A percentile compares a stretch with the other conserved stretches of the same genome.
These are phyloP conservation scores for Hericium erinaceus DNA, from an alignment of 768 basidiomycete species.

Conservation along the genomic window DNA sequence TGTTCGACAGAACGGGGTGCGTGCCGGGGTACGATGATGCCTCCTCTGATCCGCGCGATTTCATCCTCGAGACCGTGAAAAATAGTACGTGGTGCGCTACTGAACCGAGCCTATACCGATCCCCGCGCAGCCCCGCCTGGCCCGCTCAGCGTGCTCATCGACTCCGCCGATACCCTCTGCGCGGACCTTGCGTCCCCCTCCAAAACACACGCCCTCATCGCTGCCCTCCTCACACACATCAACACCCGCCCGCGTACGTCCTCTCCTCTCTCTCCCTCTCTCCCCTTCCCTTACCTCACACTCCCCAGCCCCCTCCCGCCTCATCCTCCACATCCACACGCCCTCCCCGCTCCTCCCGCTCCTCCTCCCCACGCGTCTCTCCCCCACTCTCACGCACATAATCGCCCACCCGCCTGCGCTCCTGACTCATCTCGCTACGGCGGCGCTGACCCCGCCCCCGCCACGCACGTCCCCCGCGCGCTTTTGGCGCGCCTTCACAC, in stretches of 20 bases:
- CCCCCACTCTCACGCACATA: constrained; percentile 52
- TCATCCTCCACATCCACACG: constrained; percentile 48
- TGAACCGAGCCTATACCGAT: too few species aligned
- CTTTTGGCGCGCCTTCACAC: constrained; percentile 75
- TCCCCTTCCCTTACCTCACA: background rate
- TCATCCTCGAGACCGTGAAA: constrained; percentile 31
- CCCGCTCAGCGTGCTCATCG: constrained; percentile 57
- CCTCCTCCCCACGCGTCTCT: constrained; percentile 54
- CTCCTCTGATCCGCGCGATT: constrained; percentile 23
- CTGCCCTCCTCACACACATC: constrained; percentile 36
- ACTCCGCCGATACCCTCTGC: constrained; percentile 60
- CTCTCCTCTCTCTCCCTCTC: too few species aligned
- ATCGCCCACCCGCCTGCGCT: constrained; percentile 64
- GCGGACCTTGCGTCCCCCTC: constrained; percentile 49
- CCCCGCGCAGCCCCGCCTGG: constrained; percentile 28
- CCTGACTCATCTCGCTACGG: constrained; percentile 54
- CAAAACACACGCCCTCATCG: constrained; percentile 43
- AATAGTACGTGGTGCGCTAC: constrained; percentile 19
- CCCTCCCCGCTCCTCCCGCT: constrained; percentile 42
- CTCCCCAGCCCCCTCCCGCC: constrained; percentile 39
- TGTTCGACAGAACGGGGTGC: constrained; percentile 40
- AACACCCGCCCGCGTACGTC: constrained; percentile 40
- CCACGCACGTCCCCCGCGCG: constrained; percentile 51
- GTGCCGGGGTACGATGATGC: constrained; percentile 45
- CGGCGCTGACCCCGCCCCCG: constrained; percentile 67